A percentile compares a stretch with the other conserved stretches of the same genome.
These are phyloP conservation scores for Sedum album DNA, from an alignment of 164 flowering plant species.

Conservation along the genomic window DNA sequence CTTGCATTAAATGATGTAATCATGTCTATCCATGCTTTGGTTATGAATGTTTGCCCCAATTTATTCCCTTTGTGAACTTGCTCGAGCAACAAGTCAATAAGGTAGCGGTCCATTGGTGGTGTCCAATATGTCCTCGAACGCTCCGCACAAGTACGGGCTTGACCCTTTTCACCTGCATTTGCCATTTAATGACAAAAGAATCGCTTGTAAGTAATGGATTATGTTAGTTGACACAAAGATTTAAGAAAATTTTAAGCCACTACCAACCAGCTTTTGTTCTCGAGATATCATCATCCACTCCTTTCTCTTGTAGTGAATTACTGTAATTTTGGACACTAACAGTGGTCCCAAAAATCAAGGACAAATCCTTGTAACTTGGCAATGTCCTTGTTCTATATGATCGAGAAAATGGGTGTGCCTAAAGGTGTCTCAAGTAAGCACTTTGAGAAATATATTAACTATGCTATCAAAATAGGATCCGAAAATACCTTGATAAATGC, in stretches of 20 bases:
- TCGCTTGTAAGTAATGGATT: not conserved
- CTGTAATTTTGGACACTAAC: constrained; percentile 10
- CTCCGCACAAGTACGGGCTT: constrained; percentile 13
- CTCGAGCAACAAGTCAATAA: constrained; percentile 38
- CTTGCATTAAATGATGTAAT: constrained; percentile 29
- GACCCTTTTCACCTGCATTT: constrained; percentile 16
- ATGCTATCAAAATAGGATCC: not conserved
- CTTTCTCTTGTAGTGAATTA: constrained; percentile 16
- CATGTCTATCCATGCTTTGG: constrained; percentile 42
- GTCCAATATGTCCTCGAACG: constrained; percentile 52
- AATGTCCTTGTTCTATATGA: constrained; percentile 33
- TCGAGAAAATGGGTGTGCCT: constrained; percentile 38
- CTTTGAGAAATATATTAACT: not conserved
- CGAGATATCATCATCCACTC: constrained; percentile 16
- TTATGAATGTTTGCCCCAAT: constrained; percentile 40
- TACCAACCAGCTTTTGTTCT: constrained; percentile 24
- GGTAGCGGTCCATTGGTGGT: constrained; percentile 48
- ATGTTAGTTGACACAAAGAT: not conserved
- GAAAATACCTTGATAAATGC: constrained; percentile 42
- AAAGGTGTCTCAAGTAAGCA: constrained; percentile 10
- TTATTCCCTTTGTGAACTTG: constrained; percentile 43
- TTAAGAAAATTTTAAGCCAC: not conserved
- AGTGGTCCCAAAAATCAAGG: constrained; percentile 27
- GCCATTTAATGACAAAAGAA: not conserved
- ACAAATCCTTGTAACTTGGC: constrained; percentile 36